Evolutionary conservation across 1,284 basidiomycete species (phyloP), one percentile per base, ranked within the genome.

Genomic region (Heterobasidion irregulare): DNA sequence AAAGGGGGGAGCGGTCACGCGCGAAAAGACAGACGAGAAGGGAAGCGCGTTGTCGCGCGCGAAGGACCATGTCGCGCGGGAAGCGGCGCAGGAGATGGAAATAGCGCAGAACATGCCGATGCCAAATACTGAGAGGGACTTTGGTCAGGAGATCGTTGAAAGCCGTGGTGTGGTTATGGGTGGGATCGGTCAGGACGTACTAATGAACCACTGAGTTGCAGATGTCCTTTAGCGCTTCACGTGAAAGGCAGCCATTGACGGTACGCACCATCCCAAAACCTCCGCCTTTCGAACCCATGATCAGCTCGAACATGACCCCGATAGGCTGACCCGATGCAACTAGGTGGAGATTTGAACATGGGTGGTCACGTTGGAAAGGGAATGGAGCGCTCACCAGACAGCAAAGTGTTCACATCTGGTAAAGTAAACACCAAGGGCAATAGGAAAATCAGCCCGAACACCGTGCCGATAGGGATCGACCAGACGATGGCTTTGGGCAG

Each of bases 381-480:
- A 19, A 57, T 38, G 12, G 26, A 45, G 5, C 16, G n/a, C 65
- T 48, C 61, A 80, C 79, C 78, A 55, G 72, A 67, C 48, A 85
- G 72, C 33, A 89, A 72, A 2, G 68, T 73, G 13, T 70, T 59
- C 46, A 84, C 74, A 62, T 88, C 82, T 8, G 75, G 79, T 35
- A 87, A 70, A 44, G 81, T 83, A 63, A 89, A 90, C 18, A 86
- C 68, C n/a, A 90, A 77, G 1, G 82, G 80, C 52, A 89, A 73
- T 43, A 89, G 70, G 65, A 86, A 86, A 16, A 84, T 56, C n/a
- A 85, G 72, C 0, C 83, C 82, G 2, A 72, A 72, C 5, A 77
- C 58, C 0, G 81, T 71, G 1, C 86, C 84, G 47, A 89, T 84
- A 2, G 81, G 77, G 33, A 89, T 75, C 0, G 84, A 82, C 56